A percentile compares a stretch with the other conserved stretches of the same genome.
Evolutionary conservation across 2,329 filamentous ascomycete species (phyloP).

Genomic region (Aaosphaeria arxii): DNA sequence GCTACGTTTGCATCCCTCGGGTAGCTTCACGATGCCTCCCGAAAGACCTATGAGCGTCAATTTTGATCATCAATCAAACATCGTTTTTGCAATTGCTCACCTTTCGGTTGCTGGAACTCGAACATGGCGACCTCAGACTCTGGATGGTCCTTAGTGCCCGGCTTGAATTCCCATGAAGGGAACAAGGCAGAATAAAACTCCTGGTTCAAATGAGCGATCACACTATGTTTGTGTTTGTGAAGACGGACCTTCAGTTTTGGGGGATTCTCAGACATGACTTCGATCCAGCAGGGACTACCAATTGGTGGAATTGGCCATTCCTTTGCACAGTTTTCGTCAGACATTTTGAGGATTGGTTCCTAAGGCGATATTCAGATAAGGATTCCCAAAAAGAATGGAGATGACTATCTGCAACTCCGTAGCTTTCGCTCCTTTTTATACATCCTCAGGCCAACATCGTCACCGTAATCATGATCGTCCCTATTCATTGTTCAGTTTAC

Average conservation of each 20-base stretch:
- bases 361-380: not conserved
- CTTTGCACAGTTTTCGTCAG: constrained; percentile 2
- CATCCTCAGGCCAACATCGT: not conserved
- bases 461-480: not conserved
- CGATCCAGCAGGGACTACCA: constrained; percentile 18
- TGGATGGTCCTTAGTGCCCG: not conserved
- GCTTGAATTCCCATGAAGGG: constrained; percentile 13
- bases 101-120: constrained; percentile 11
- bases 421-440: not conserved
- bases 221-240: too few relatives aligned
- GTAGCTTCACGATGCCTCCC: constrained; percentile 16
- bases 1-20: constrained; percentile 5
- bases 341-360: constrained; percentile 1
- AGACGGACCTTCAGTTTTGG: constrained; percentile 13
- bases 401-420: not conserved
- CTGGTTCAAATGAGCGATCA: constrained; percentile 2
- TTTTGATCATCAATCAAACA: not conserved
- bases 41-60: constrained; percentile 5
- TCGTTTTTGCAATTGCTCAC: constrained; percentile 2
- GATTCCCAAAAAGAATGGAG: not conserved
- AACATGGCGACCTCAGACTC: constrained; percentile 4
- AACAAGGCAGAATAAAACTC: constrained; percentile 18
- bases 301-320: constrained; percentile 4
- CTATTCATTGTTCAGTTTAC: not conserved
- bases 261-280: constrained; percentile 15